These are phyloP conservation scores for Myrmaecium sp. DNA, from an alignment of 2,329 filamentous ascomycete genomes.

Conservation along the genomic window DNA sequence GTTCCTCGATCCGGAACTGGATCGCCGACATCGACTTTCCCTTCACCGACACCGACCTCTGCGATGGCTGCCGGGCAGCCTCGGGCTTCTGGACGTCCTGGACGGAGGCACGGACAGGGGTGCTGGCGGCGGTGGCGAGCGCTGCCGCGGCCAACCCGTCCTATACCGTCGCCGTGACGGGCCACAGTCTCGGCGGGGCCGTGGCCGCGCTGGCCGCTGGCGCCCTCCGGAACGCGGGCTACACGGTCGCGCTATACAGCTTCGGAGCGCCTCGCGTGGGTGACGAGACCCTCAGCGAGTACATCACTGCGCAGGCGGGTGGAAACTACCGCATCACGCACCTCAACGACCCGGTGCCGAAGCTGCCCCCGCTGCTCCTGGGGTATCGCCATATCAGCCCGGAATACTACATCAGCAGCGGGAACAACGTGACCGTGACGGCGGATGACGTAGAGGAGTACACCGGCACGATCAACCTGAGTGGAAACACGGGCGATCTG, in stretches of 20 bases:
- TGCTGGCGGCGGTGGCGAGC: slow-evolving; percentile 26
- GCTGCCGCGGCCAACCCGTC: slow-evolving; percentile 31
- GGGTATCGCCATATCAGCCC: slow-evolving; percentile 51
- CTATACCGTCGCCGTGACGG: slow-evolving; percentile 41
- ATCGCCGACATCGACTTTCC: slow-evolving; percentile 36
- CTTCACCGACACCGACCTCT: slow-evolving; percentile 24
- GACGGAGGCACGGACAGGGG: slow-evolving; percentile 31
- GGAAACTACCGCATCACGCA: slow-evolving; percentile 50
- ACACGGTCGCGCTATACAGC: slow-evolving; percentile 42
- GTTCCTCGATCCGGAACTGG: slow-evolving; percentile 42
- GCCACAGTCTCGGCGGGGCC: slow-evolving; percentile 53
- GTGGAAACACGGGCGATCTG: slow-evolving; percentile 16
- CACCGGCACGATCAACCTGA: slow-evolving; percentile 9
- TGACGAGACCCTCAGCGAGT: slow-evolving; percentile 36
- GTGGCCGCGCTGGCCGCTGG: slow-evolving; percentile 44
- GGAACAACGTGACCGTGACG: slow-evolving; percentile 9
- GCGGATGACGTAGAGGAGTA: slow-evolving; percentile 10
- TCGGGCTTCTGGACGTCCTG: slow-evolving; percentile 43
- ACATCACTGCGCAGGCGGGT: slow-evolving; percentile 34
- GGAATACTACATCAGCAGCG: slow-evolving; percentile 39
- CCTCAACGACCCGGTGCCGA: slow-evolving; percentile 47
- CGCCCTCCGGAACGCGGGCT: slow-evolving; percentile 34
- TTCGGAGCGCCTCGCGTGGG: slow-evolving; percentile 52
- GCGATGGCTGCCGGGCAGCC: slow-evolving; percentile 34
- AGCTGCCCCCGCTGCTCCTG: slow-evolving; percentile 42